phyloP scores from a whole-genome alignment of 495 filamentous ascomycete species.

The Podospora appendiculata region DNA sequence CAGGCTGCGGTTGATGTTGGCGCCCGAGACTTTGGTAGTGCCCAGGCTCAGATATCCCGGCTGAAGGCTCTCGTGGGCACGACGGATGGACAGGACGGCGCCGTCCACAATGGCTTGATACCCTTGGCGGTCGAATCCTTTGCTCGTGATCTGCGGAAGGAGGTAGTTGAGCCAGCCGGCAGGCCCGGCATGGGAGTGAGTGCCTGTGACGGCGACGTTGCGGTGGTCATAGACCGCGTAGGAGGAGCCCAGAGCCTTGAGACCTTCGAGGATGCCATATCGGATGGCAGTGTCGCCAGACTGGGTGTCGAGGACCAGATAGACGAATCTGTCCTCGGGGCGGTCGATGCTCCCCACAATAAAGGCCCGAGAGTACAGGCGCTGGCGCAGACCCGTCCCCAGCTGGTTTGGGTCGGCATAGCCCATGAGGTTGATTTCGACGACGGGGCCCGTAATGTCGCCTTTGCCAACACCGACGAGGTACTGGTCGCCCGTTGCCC shows the following conservation, averaged over 20 bases:
- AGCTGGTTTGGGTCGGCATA: constrained; percentile 85
- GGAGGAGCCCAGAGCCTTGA: constrained; percentile 56
- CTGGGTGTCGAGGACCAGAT: constrained; percentile 81
- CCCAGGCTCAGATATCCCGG: constrained; percentile 68
- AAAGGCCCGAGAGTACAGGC: constrained; percentile 85
- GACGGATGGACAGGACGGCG: constrained; percentile 67
- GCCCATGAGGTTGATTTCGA: constrained; percentile 86
- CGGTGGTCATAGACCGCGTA: constrained; percentile 71
- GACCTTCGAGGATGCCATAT: constrained; percentile 71
- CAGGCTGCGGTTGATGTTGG: constrained; percentile 85
- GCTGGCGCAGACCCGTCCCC: constrained; percentile 80
- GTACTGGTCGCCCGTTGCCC: constrained; percentile 44
- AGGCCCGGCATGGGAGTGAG: constrained; percentile 88
- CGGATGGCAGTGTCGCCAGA: constrained; percentile 87
- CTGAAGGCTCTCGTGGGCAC: constrained; percentile 69
- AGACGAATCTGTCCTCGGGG: constrained; percentile 70
- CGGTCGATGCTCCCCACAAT: constrained; percentile 66
- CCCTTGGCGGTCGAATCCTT: constrained; percentile 82
- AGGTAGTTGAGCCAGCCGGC: constrained; percentile 96
- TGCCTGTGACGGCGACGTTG: constrained; percentile 87
- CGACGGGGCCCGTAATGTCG: constrained; percentile 94
- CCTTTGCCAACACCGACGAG: constrained; percentile 88
- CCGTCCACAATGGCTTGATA: constrained; percentile 89
- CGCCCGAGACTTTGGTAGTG: constrained; percentile 64
- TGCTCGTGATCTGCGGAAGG: constrained; percentile 85